Evolutionary conservation across 345 rosid species (phyloP).

Genomic region (Erodium maritimum): DNA sequence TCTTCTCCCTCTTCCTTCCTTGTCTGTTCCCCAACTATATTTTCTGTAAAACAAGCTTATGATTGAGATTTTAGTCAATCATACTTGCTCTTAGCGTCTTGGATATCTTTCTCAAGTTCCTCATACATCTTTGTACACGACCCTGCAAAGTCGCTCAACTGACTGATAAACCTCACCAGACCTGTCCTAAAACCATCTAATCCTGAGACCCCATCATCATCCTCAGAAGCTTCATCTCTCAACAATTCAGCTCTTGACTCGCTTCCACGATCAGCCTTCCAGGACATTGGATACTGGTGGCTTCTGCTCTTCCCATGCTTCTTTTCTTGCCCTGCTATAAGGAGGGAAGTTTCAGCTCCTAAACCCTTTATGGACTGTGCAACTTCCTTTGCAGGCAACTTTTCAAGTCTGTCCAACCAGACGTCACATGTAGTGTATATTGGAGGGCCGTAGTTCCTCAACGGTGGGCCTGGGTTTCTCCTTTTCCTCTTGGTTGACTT

Average conservation of each 20-base stretch:
- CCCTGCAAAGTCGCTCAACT: constrained; percentile 42
- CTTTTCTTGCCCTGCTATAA: constrained; percentile 73
- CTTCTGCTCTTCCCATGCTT: constrained; percentile 34
- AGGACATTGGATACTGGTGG: constrained; percentile 8
- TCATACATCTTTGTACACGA: constrained; percentile 41
- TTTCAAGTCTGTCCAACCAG: constrained; percentile 56
- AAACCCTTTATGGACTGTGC: constrained; percentile 48
- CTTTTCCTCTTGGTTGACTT: constrained; percentile 28
- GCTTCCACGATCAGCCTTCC: constrained; percentile 26
- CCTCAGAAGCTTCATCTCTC: constrained; percentile 48
- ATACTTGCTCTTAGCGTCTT: constrained; percentile 33
- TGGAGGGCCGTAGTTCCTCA: constrained; percentile 53
- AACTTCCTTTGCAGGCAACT: constrained; percentile 46
- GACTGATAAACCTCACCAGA: constrained; percentile 52
- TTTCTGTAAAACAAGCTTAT: no score
- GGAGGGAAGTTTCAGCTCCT: constrained; percentile 44
- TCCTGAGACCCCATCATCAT: constrained; percentile 44
- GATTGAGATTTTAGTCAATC: constrained; percentile 21
- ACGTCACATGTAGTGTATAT: constrained; percentile 55
- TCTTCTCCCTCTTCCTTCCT: no score
- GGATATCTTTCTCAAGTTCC: constrained; percentile 34
- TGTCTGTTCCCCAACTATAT: no score
- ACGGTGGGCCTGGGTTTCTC: constrained; percentile 8
- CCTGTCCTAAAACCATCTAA: constrained; percentile 49
- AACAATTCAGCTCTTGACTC: constrained; percentile 26